Evolutionary conservation across 768 basidiomycete species (phyloP), one percentile per base, ranked within the genome.

Genomic region (Boletellus ananas): DNA sequence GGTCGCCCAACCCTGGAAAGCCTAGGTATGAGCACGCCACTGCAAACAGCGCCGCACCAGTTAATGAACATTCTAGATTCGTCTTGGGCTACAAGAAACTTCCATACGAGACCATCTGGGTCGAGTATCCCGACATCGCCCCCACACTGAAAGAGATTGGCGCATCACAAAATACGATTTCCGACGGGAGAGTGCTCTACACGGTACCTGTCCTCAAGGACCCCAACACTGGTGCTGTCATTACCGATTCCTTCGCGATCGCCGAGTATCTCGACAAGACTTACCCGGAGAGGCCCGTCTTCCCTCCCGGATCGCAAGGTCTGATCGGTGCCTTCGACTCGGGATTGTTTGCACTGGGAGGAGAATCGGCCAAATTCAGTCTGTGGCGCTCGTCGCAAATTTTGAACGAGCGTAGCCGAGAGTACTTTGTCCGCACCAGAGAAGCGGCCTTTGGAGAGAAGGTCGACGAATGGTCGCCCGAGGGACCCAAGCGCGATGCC

Each of bases 401-500:
- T 34, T 52, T 79, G 49, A 69, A 64, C 25, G 61, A 67, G 4
- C 54, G 49, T 34, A 76, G 74, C 49, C 50, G 52, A 34, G 66
- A 59, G 25, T 72, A 71, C 58, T 80, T 76, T 54, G 56, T 70
- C 17, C 41, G 49, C 17, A 73, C 70, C 5, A 60, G 73, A 31
- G 66, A 70, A 48, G 49, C 14, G 3, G n/a, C 8, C 3, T 63
- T 71, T 40, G 73, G 72, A 6, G 62, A 52, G 37, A 58, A 61
- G 13, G 51, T 81, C 44, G 74, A 77, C 21, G 68, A 75, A 31
- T 52, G 76, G 29, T 61, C 62, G 6, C 71, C 73, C 0, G 64
- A 60, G 38, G 70, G 71, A 5, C 68, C 71, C 11, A 60, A 51
- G 42, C 58, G 68, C 14, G 62, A 62, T 6, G 65, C 44, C 10